A percentile compares a stretch with the other conserved stretches of the same genome.
These are phyloP conservation scores for Epichloe elymi DNA, from an alignment of 2,329 filamentous ascomycete species.

Conservation along the genomic window DNA sequence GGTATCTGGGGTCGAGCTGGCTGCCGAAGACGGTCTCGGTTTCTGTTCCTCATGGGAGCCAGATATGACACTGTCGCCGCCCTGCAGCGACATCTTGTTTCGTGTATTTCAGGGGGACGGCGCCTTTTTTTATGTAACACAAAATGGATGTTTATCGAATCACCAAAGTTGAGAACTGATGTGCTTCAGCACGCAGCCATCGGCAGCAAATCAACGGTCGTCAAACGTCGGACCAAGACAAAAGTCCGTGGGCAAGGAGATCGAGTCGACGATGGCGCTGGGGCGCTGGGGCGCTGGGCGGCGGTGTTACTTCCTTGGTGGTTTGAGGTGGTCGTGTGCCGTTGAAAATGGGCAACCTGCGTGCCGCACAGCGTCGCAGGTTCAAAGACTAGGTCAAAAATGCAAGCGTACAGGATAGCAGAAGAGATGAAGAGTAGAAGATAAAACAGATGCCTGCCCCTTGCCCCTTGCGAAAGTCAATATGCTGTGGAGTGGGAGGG, in stretches of 20 bases:
- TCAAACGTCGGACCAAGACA: not conserved
- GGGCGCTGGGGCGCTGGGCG: not conserved
- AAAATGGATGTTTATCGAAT: not conserved
- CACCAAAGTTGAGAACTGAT: not conserved
- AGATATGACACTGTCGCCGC: constrained; percentile 16
- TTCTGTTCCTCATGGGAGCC: constrained; percentile 11
- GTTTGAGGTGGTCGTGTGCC: not conserved
- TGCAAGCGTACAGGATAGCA: constrained; percentile 1
- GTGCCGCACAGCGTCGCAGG: constrained; percentile 5
- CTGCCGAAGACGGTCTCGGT: constrained; percentile 17
- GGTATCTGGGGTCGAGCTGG: constrained; percentile 16
- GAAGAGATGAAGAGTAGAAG: not conserved
- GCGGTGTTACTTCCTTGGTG: not conserved
- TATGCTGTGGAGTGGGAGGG: not conserved
- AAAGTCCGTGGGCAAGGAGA: not conserved
- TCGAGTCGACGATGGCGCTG: not conserved
- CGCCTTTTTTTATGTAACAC: not conserved
- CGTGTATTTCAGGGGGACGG: constrained; percentile 1
- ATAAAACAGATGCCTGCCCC: not conserved
- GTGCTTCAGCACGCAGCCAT: constrained; percentile 8
- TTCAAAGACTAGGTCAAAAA: not conserved
- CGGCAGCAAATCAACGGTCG: not conserved
- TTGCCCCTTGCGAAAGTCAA: not conserved
- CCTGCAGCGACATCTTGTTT: constrained; percentile 22
- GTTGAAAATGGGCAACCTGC: not conserved